phyloP scores from a whole-genome alignment of 1,139 yeast species.

The Scheffersomyces cryptocercus region DNA sequence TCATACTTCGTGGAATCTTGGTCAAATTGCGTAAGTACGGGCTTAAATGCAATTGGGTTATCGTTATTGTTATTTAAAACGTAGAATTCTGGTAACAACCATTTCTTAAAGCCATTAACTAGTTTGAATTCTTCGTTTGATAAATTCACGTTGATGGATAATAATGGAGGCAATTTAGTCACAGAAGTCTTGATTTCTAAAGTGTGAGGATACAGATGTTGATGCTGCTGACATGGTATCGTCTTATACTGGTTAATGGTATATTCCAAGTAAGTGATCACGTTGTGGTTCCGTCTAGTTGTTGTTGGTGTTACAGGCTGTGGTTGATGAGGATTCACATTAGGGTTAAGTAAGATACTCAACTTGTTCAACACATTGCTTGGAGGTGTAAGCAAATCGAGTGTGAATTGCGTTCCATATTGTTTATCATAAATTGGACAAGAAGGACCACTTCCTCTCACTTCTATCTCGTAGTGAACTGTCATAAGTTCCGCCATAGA shows the following conservation, averaged over 20 bases:
- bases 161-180: constrained; percentile 61
- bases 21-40: constrained; percentile 31
- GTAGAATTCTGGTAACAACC: constrained; percentile 65
- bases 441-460: constrained; percentile 37
- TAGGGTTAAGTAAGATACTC: constrained; percentile 25
- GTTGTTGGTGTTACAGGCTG: constrained; percentile 12
- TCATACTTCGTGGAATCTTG: constrained; percentile 50
- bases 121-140: constrained; percentile 48
- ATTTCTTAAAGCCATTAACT: constrained; percentile 42
- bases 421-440: constrained; percentile 37
- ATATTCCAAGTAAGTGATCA: constrained; percentile 24
- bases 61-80: constrained; percentile 28
- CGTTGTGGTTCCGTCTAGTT: constrained; percentile 18
- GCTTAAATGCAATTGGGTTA: constrained; percentile 32
- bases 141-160: constrained; percentile 62
- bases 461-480: constrained; percentile 41
- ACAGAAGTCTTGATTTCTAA: constrained; percentile 54
- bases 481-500: constrained; percentile 24
- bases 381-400: constrained; percentile 41
- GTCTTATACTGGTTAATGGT: constrained; percentile 19
- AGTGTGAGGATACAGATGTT: constrained; percentile 36
- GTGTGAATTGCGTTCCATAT: constrained; percentile 30
- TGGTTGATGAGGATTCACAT: constrained; percentile 6
- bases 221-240: constrained; percentile 17
- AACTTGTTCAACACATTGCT: constrained; percentile 24